These are phyloP conservation scores for Sabuloglossum arenarium DNA, from an alignment of 495 filamentous ascomycete genomes.

Conservation along the genomic window DNA sequence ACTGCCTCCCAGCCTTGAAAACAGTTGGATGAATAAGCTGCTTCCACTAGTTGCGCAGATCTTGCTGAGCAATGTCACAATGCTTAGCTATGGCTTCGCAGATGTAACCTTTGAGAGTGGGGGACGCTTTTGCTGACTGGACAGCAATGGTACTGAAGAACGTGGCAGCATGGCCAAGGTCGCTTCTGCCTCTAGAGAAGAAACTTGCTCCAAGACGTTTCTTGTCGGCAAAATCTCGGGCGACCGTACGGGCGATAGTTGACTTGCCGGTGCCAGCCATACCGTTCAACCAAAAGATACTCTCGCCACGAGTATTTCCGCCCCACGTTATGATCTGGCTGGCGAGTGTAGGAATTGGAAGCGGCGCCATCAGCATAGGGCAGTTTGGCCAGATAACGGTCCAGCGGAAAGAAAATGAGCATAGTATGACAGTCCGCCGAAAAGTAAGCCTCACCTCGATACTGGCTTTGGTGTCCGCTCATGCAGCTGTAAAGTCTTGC, in stretches of 20 bases:
- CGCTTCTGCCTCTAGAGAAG: constrained; percentile 6
- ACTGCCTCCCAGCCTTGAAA: constrained; percentile 6
- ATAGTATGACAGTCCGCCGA: no score
- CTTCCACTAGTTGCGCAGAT: constrained; percentile 7
- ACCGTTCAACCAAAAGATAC: constrained; percentile 25
- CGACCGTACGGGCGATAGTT: constrained; percentile 8
- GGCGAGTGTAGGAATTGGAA: no score
- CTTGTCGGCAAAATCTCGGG: constrained; percentile 4
- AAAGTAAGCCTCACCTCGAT: no score
- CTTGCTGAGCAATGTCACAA: constrained; percentile 3
- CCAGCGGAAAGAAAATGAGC: no score
- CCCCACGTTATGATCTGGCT: constrained; percentile 17
- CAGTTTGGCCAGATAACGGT: no score
- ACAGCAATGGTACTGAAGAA: constrained; percentile 5
- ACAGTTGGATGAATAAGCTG: constrained; percentile 8
- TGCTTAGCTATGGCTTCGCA: constrained; percentile 5
- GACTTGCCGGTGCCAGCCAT: constrained; percentile 26
- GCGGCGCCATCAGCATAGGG: no score
- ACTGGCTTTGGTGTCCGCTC: no score
- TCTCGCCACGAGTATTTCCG: neutral
- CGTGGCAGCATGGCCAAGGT: constrained; percentile 7
- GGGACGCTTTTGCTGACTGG: neutral
- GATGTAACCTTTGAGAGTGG: neutral
- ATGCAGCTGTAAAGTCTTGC: no score
- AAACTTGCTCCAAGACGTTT: constrained; percentile 4